Percentiles rank a stretch among this genome's conserved stretches.
phyloP scores from a whole-genome alignment of 352 stramenopile species.

The Globisporangium nunn region DNA sequence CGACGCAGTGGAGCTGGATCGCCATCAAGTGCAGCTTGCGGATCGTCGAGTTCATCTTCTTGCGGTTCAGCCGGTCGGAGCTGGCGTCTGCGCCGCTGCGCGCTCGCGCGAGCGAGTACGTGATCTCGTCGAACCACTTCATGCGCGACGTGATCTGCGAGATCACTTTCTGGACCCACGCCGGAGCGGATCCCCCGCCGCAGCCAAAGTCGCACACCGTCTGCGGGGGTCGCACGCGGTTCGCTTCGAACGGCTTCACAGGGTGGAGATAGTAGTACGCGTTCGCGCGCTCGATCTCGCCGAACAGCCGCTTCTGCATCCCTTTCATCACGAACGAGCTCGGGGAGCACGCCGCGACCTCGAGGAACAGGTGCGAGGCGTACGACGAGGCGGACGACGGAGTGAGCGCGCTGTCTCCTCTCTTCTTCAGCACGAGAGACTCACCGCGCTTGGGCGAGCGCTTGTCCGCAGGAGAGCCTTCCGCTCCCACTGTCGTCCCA shows the following conservation, averaged over 20 bases:
- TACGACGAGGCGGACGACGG: constrained; percentile 26
- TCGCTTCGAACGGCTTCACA: constrained; percentile 13
- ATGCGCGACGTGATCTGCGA: constrained; percentile 75
- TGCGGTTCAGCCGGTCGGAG: constrained; percentile 58
- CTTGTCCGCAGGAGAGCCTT: not conserved
- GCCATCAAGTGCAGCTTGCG: constrained; percentile 72
- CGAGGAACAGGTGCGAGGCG: constrained; percentile 32
- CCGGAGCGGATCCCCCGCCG: constrained; percentile 41
- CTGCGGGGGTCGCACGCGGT: not conserved
- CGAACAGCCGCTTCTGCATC: constrained; percentile 47
- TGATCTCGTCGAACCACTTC: constrained; percentile 71
- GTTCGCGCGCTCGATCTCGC: constrained; percentile 59
- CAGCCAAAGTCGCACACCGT: constrained; percentile 34
- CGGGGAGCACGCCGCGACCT: constrained; percentile 30
- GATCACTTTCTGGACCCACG: constrained; percentile 66
- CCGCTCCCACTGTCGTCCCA: not conserved
- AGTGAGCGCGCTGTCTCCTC: constrained; percentile 9
- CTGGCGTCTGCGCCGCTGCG: constrained; percentile 16
- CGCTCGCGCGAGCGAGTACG: constrained; percentile 61
- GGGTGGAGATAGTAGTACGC: constrained; percentile 68
- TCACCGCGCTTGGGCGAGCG: not conserved
- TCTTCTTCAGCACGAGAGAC: not conserved
- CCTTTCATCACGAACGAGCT: constrained; percentile 63
- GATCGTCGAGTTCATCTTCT: constrained; percentile 82
- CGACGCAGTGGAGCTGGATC: constrained; percentile 64